A percentile compares a stretch with the other conserved stretches of the same genome.
These are phyloP conservation scores for Diutina sp. DNA, from an alignment of 1,139 yeast species.

Conservation along the genomic window DNA sequence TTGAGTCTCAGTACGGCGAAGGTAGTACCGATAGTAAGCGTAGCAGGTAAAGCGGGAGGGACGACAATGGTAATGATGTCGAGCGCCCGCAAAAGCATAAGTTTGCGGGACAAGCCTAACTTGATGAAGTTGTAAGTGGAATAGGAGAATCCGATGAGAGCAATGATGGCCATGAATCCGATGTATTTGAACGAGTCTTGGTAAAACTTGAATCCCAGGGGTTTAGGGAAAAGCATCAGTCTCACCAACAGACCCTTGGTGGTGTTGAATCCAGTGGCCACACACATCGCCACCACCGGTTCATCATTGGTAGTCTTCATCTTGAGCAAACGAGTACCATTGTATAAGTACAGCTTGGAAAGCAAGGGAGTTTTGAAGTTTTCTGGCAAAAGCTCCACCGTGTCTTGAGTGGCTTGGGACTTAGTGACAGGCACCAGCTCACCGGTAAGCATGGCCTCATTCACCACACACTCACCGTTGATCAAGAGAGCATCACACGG, in stretches of 20 bases:
- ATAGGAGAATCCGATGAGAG: slow-evolving; percentile 69
- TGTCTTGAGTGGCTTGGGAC: slow-evolving; percentile 48
- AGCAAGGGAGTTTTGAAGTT: slow-evolving; percentile 55
- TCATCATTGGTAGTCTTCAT: slow-evolving; percentile 55
- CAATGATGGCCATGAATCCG: slow-evolving; percentile 86
- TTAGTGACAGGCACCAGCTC: slow-evolving; percentile 96
- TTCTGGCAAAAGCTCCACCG: slow-evolving; percentile 39
- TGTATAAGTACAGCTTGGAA: slow-evolving; percentile 66
- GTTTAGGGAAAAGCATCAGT: slow-evolving; percentile 94
- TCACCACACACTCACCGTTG: slow-evolving; percentile 87
- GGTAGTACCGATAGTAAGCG: slow-evolving; percentile 89
- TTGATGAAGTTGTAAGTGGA: slow-evolving; percentile 75
- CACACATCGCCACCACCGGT: slow-evolving; percentile 78
- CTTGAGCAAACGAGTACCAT: slow-evolving; percentile 81
- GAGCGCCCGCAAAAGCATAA: slow-evolving; percentile 77
- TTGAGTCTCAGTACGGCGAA: slow-evolving; percentile 76
- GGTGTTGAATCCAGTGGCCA: slow-evolving; percentile 86
- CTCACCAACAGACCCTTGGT: slow-evolving; percentile 93
- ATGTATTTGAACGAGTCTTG: slow-evolving; percentile 90
- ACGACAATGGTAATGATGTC: slow-evolving; percentile 94
- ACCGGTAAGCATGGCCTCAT: slow-evolving; percentile 94
- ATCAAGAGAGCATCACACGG: slow-evolving; percentile 87
- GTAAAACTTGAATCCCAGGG: slow-evolving; percentile 86
- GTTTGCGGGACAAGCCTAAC: slow-evolving; percentile 53
- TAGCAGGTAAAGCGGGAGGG: slow-evolving; percentile 98